Evolutionary conservation across 345 rosid genomes (phyloP), one percentile per base, ranked within the genome.

Genomic region (Populus ilicifolia): DNA sequence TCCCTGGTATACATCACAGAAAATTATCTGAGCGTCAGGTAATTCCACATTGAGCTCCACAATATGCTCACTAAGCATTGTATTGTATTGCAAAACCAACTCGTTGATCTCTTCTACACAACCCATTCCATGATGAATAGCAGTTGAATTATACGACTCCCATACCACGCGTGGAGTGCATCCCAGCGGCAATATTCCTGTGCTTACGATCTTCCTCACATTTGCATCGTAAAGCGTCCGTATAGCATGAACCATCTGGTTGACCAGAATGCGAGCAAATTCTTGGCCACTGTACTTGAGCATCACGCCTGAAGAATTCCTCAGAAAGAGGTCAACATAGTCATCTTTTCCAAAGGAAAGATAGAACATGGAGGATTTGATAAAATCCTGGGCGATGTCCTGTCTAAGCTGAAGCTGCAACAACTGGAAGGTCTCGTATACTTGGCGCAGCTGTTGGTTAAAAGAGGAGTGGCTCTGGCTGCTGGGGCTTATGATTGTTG

Each of bases 261-360:
- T 67, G 14, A 83, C 89, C 61, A 91, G 79, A 67, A 91, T 83
- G 33, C 69, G 71, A 43, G 88, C 87, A 61, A 89, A 91, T 68
- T 80, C 85, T 17, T 67, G 80, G 75, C 91, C 83, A 33, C 76
- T 87, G 83, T 86, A 86, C 75, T 79, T 79, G 66, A 23, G 72
- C 87, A 78, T 83, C 27, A 82, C 72, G 38, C 90, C 88, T 1
- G 89, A 82, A 52, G 82, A 67, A 50, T 84, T 88, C 56, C 66
- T 80, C 52, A 91, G 92, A 74, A 88, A 88, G 68, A 84, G 85
- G 33, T 88, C 84, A 11, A 83, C 75, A 71, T 88, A 91, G 72
- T 91, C 94, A 17, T 91, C 89, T 84, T 86, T 88, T 43, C 94
- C 94, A 50, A 91, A 91, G 13, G 94, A 88, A 35, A 91, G 91